Conservation (phyloP, 805 yeast species). For the Metschnikowia corniflorae region DNA sequence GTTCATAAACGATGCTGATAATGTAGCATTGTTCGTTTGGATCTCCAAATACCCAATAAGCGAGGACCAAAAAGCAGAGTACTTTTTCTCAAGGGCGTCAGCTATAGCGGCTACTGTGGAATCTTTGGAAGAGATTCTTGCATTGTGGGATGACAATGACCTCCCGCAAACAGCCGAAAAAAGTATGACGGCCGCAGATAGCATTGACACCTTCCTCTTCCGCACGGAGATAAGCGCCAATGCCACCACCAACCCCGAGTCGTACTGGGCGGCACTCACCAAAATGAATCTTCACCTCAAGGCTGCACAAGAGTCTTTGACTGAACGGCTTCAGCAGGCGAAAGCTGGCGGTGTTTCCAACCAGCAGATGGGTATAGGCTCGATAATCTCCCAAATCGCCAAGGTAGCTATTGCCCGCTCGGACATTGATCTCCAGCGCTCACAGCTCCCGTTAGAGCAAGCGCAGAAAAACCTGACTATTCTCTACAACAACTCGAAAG, state of each 20-base stretch:
- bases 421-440: conserved; percentile 50
- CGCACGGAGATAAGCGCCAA: conserved; percentile 22
- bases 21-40: conserved; percentile 20
- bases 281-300: conserved; percentile 37
- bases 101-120: conserved; percentile 5
- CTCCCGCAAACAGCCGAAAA: conserved; percentile 34
- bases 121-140: conserved; percentile 21
- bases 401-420: conserved; percentile 47
- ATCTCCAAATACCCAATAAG: conserved; percentile 11
- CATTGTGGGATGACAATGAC: conserved; percentile 31
- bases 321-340: conserved; percentile 3
- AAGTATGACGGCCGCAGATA: conserved; percentile 41
- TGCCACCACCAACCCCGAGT: conserved; percentile 12
- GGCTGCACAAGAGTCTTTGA: conserved; percentile 34
- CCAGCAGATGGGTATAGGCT: conserved; percentile 27
- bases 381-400: conserved; percentile 34
- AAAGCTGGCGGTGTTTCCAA: not conserved
- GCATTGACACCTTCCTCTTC: conserved; percentile 42
- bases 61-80: conserved; percentile 21
- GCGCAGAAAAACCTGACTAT: conserved; percentile 29
- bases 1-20: conserved; percentile 20
- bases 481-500: conserved; percentile 38
- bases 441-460: conserved; percentile 27
- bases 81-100: conserved; percentile 27
- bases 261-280: conserved; percentile 40